Conservation (phyloP, 345 rosid species). For the Linum tenue region DNA sequence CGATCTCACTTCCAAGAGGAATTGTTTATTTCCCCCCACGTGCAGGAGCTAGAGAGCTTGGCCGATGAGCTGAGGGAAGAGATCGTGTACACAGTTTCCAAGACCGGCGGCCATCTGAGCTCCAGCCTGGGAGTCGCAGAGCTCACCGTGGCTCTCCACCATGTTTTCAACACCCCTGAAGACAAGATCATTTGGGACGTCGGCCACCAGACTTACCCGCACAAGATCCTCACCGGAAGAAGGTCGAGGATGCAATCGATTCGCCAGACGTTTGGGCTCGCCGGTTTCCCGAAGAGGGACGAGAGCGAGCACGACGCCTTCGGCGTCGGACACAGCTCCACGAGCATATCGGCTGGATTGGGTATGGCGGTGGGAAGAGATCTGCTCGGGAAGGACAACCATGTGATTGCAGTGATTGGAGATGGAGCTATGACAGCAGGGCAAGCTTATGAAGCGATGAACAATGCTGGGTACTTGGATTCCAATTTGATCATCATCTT, state of each 20-base stretch:
- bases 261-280: conserved; percentile 35
- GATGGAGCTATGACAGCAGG: conserved; percentile 55
- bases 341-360: conserved; percentile 47
- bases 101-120: conserved; percentile 44
- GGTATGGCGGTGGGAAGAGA: conserved; percentile 53
- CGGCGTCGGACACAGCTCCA: conserved; percentile 49
- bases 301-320: conserved; percentile 42
- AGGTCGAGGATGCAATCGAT: conserved; percentile 37
- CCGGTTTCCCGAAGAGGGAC: conserved; percentile 41
- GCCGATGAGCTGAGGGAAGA: conserved; percentile 37
- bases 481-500: conserved; percentile 37
- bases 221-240: conserved; percentile 41
- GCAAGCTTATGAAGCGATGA: conserved; percentile 48
- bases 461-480: conserved; percentile 41
- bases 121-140: conserved; percentile 45
- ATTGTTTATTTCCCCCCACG: neutral
- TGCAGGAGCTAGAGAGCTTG: conserved; percentile 32
- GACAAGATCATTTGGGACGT: conserved; percentile 55
- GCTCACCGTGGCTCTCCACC: conserved; percentile 46
- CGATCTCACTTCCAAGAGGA: neutral
- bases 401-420: conserved; percentile 40
- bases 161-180: conserved; percentile 36
- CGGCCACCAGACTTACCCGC: conserved; percentile 46
- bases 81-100: conserved; percentile 35
- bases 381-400: conserved; percentile 32